Base-by-base conservation (phyloP, 2,329 filamentous ascomycete species). In the Microthyrium microscopicum region DNA sequence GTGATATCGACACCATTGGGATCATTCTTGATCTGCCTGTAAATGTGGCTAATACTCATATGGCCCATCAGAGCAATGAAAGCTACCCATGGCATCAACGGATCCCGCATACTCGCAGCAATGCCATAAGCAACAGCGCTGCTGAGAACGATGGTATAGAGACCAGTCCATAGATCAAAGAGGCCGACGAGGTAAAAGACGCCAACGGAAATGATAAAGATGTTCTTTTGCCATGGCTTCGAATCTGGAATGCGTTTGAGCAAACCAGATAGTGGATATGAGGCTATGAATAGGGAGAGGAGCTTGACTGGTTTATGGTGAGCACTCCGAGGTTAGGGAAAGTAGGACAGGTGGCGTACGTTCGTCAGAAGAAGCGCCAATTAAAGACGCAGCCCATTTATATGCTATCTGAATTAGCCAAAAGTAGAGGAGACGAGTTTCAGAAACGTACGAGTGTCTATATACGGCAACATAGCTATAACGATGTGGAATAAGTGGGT, bases 61-160 rank as follows among this genome's bases (percentile, higher is more conserved):
- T 98, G 87, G 35, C 76, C 77, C 87, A 98, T 95, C 37, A 93
- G 62, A 50, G 92, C 94, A 31, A 82, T 64, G 55, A 98, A 98
- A 39, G 75, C 84, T 31, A 94, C 66, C 89, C 89, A 98, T 60
- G 89, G 89, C 89, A 98, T 98, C 51, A 87, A 81, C 1, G 83
- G 82, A 15, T 83, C 85, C 43, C 83, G 70, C 28, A 95, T 62
- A 51, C 75, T 85, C 43, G 77, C 73, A 33, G 87, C 79, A 44
- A 98, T 89, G 41, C 68, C 62, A 51, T 94, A 98, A 32, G 81
- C 72, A 31, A 73, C 85, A 13, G 67, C 70, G 1, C 87, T 73
- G 50, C 81, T 84, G 50, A 92, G 74, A 38, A 79, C 52, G 25
- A 98, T 60, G 3, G 85, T 93, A 25, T 70, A 68, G 11, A 91